Evolutionary conservation across 2,329 filamentous ascomycete species (phyloP).

Genomic region (Pseudocercospora ulei): DNA sequence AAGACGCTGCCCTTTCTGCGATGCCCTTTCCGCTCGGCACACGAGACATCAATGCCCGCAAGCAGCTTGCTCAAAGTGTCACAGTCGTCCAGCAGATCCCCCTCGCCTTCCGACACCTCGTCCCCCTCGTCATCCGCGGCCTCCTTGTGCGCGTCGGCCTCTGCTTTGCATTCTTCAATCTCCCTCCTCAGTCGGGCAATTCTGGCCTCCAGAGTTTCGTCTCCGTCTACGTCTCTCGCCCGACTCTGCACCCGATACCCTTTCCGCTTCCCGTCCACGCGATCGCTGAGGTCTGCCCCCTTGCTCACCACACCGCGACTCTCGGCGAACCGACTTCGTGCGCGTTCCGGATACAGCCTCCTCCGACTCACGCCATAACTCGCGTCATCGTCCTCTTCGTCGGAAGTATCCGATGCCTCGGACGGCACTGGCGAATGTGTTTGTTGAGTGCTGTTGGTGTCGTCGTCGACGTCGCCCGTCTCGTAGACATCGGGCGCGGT

Average conservation of each 20-base stretch:
- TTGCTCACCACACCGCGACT: conserved; percentile 57
- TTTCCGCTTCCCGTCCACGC: conserved; percentile 69
- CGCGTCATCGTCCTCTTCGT: conserved; percentile 48
- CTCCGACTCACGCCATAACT: conserved; percentile 59
- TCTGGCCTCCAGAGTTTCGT: conserved; percentile 65
- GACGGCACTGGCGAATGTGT: conserved; percentile 18
- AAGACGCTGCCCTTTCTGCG: conserved; percentile 14
- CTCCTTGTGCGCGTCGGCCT: conserved; percentile 35
- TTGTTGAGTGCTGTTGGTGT: conserved; percentile 18
- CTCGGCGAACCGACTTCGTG: conserved; percentile 68
- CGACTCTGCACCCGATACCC: conserved; percentile 56
- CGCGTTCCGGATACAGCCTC: conserved; percentile 65
- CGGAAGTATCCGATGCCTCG: conserved; percentile 21
- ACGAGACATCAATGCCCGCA: conserved; percentile 49
- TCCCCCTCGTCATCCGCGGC: conserved; percentile 34
- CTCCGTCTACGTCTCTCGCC: conserved; percentile 70
- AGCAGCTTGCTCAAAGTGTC: conserved; percentile 60
- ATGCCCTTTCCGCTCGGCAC: conserved; percentile 20
- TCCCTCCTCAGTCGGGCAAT: conserved; percentile 75
- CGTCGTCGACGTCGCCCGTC: conserved; percentile 53
- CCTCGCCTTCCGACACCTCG: conserved; percentile 42
- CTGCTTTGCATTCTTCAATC: conserved; percentile 53
- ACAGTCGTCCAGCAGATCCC: conserved; percentile 51
- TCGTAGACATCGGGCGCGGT: conserved; percentile 93
- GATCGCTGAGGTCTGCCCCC: conserved; percentile 80